A percentile compares a stretch with the other conserved stretches of the same genome.
These are phyloP conservation scores for Imleria badia DNA, from an alignment of 768 basidiomycete genomes.

Conservation along the genomic window DNA sequence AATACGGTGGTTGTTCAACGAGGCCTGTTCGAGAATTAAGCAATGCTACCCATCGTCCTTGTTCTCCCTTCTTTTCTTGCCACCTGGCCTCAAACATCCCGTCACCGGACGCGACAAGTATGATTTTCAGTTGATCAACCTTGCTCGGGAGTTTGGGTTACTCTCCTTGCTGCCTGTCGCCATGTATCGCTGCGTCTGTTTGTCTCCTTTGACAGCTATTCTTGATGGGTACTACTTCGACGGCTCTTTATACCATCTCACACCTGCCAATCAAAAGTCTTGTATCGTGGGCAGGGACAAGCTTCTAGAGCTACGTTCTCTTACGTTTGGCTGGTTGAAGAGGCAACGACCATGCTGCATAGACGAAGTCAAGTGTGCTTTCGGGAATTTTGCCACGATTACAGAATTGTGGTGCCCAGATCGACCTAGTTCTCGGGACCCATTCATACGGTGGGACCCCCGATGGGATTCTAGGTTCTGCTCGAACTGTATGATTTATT, in stretches of 20 bases:
- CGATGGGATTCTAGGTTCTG: conserved; percentile 24
- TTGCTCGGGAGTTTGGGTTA: conserved; percentile 23
- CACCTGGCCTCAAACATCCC: conserved; percentile 20
- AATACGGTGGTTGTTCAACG: conserved; percentile 23
- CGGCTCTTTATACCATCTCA: conserved; percentile 16
- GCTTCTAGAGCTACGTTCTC: conserved; percentile 20
- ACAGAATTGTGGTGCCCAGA: conserved; percentile 23
- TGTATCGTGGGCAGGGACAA: conserved; percentile 26
- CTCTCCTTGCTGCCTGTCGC: conserved; percentile 24
- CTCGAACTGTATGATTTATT: conserved; percentile 18
- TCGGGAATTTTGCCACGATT: conserved; percentile 23
- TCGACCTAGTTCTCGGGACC: conserved; percentile 18
- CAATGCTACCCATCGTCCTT: conserved; percentile 26
- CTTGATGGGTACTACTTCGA: conserved; percentile 25
- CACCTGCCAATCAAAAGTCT: conserved; percentile 22
- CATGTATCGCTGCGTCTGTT: conserved; percentile 24
- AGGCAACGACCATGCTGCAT: conserved; percentile 11
- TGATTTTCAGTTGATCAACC: conserved; percentile 26
- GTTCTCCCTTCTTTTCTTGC: conserved; percentile 25
- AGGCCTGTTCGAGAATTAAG: conserved; percentile 20
- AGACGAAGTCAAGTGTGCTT: conserved; percentile 20
- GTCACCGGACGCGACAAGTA: conserved; percentile 24
- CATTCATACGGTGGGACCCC: conserved; percentile 24
- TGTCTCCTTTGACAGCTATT: conserved; percentile 18
- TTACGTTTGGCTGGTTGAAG: conserved; percentile 23